Evolutionary conservation across 345 rosid genomes (phyloP), one percentile per base, ranked within the genome.

Genomic region (Limnanthes douglasii): DNA sequence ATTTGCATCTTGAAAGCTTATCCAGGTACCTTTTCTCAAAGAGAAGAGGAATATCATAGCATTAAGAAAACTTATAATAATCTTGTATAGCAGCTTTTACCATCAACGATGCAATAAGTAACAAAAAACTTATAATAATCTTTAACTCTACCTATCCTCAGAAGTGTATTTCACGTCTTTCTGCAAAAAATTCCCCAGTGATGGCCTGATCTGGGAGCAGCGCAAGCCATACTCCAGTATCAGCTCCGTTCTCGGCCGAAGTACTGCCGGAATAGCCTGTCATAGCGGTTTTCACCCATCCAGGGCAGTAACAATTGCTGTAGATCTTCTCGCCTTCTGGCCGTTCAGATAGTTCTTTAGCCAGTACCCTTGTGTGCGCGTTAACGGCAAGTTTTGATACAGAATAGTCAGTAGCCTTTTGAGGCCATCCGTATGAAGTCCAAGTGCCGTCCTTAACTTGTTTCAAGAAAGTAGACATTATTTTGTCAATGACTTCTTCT

Each of bases 211-310:
- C 94, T 10, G 94, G 94, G 29, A 90, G 88, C 51, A 90, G 53
- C 10, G 92, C 64, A 30, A 90, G 85, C 95, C 95, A 90, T 0
- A 84, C 98, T 19, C 84, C 98, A 0, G 98, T 84, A 18, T 90
- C 98, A 9, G 98, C 94, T 15, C 78, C 98, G 12, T 68, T 66
- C 55, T 68, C 95, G 4, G 76, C 64, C 12, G 98, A 65, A 28
- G 75, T 5, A 48, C 67, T 77, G n/a, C 98, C 98, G 2, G 94
- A 73, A 83, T 90, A 90, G 24, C 92, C 80, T 0, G 95, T 84
- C 94, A 90, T 67, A 0, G 95, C 92, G 10, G 95, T 90, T 66
- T 73, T 90, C 8, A 77, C 98, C 98, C 88, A 80, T 29, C 98
- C 98, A 0, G 98, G 98, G 51, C 98, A 90, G 64, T 65, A 90